A percentile compares a stretch with the other conserved stretches of the same genome.
These are phyloP conservation scores for Phytophthora citricola DNA, from an alignment of 352 stramenopile genomes.

Conservation along the genomic window DNA sequence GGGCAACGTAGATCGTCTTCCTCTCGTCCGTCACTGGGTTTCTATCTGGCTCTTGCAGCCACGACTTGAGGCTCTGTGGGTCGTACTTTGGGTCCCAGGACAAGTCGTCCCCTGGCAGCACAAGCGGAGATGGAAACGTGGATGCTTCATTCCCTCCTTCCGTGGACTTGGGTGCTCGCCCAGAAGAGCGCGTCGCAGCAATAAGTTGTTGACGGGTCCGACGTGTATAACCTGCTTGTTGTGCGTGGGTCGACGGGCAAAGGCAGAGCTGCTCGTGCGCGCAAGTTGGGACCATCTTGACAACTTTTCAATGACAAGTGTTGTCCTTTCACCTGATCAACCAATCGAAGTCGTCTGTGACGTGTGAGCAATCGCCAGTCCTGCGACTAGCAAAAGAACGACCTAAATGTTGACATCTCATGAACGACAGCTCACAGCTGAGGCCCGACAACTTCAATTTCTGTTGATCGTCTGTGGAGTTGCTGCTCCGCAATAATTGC, in stretches of 20 bases:
- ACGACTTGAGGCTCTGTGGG: conserved; percentile 28
- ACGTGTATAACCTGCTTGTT: conserved; percentile 15
- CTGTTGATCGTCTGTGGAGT: too few species aligned
- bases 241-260: conserved; percentile 20
- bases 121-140: conserved; percentile 20
- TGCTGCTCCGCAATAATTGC: too few species aligned
- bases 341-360: conserved; percentile 6
- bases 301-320: background rate
- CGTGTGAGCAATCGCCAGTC: background rate
- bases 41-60: conserved; percentile 22
- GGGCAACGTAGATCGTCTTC: conserved; percentile 30
- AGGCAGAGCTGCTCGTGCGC: conserved; percentile 15
- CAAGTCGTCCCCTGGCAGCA: conserved; percentile 28
- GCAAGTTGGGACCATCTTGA: conserved; percentile 13
- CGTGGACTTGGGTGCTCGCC: conserved; percentile 15
- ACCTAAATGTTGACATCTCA: too few species aligned
- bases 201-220: conserved; percentile 13
- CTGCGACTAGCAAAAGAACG: too few species aligned
- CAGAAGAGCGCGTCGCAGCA: conserved; percentile 13
- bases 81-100: conserved; percentile 26
- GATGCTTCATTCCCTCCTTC: conserved; percentile 6
- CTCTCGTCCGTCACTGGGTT: conserved; percentile 25
- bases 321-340: background rate
- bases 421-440: too few species aligned
- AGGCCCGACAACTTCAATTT: too few species aligned